Percentiles rank a stretch among this genome's conserved stretches.
phyloP scores from a whole-genome alignment of 73 alveolate genomes.

The Uronychia binucleata region DNA sequence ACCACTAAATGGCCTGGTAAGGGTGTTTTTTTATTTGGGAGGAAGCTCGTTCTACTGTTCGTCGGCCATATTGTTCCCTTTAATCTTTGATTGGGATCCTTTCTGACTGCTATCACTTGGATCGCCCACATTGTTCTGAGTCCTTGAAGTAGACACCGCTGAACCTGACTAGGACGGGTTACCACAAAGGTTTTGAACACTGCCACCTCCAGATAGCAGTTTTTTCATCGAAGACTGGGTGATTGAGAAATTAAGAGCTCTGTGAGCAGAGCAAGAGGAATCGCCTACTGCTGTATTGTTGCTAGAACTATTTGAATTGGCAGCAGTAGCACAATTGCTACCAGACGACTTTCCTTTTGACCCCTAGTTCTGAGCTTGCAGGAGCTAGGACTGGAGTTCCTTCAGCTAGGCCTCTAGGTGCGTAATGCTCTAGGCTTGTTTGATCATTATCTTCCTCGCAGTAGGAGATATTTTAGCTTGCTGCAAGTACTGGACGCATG shows the following conservation, averaged over 20 bases:
- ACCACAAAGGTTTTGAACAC: neutral
- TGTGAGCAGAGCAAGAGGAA: neutral
- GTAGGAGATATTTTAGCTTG: neutral
- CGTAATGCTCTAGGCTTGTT: neutral
- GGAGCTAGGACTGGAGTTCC: neutral
- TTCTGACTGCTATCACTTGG: neutral
- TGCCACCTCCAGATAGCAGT: neutral
- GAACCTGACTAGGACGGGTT: neutral
- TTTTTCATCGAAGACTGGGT: neutral
- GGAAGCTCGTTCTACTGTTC: too few relatives aligned
- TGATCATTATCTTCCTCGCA: neutral
- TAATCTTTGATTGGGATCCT: too few relatives aligned
- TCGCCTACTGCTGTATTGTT: neutral
- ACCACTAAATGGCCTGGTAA: too few relatives aligned
- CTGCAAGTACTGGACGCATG: too few relatives aligned
- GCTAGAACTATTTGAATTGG: neutral
- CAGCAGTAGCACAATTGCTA: constrained; percentile 1
- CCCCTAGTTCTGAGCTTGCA: neutral
- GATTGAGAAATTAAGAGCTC: neutral
- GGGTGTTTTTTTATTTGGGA: too few relatives aligned
- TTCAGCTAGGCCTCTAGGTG: neutral
- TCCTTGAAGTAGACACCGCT: neutral
- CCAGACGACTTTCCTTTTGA: neutral
- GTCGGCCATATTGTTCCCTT: too few relatives aligned
- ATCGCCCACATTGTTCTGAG: neutral